phyloP scores from a whole-genome alignment of 1,284 basidiomycete species.

The Apiotrichum veenhuisii region DNA sequence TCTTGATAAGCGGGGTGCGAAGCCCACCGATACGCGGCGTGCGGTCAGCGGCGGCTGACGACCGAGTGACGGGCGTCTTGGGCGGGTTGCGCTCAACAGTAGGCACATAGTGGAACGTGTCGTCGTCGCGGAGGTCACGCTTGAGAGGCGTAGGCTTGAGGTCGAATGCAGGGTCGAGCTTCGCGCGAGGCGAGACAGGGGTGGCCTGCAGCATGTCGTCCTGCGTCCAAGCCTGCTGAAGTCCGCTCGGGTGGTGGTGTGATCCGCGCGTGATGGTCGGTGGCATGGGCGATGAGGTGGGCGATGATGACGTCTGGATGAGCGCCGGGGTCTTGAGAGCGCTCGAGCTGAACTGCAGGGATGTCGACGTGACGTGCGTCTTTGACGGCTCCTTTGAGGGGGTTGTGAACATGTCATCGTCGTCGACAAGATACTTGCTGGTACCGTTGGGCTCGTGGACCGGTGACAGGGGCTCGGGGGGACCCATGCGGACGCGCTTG shows the following conservation, averaged over 20 bases:
- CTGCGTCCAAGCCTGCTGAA: constrained; percentile 45
- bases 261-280: constrained; percentile 36
- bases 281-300: constrained; percentile 49
- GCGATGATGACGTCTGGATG: constrained; percentile 45
- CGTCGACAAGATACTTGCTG: constrained; percentile 20
- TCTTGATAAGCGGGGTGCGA: constrained; percentile 34
- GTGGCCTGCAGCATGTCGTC: constrained; percentile 32
- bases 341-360: constrained; percentile 23
- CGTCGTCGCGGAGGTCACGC: constrained; percentile 13
- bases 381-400: constrained; percentile 35
- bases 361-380: not conserved
- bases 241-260: constrained; percentile 37
- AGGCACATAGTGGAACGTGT: constrained; percentile 2
- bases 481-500: constrained; percentile 35
- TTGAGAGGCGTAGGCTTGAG: constrained; percentile 32
- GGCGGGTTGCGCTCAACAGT: constrained; percentile 24
- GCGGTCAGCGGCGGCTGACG: constrained; percentile 32
- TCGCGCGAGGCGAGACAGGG: constrained; percentile 23
- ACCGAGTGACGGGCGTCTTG: constrained; percentile 44
- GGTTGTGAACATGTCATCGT: constrained; percentile 41
- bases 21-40: constrained; percentile 26
- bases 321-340: constrained; percentile 44
- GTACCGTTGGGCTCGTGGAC: constrained; percentile 24
- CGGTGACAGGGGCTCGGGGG: constrained; percentile 31
- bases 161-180: constrained; percentile 42